Percentiles rank a stretch among this genome's conserved stretches.
These are phyloP conservation scores for Cercospora beticola DNA, from an alignment of 2,329 filamentous ascomycete species.

Conservation along the genomic window DNA sequence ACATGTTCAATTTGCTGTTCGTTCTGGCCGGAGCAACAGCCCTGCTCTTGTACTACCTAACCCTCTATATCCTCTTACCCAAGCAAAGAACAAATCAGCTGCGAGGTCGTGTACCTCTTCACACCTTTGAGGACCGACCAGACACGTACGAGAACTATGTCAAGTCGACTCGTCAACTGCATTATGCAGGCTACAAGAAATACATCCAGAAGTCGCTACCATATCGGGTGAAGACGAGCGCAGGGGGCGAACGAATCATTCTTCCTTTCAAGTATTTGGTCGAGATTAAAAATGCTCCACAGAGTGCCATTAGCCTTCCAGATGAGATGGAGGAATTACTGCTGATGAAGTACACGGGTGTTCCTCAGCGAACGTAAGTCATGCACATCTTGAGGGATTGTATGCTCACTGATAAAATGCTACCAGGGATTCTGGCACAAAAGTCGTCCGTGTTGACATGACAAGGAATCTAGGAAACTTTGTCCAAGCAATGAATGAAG, in stretches of 20 bases:
- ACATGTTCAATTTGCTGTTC: background rate
- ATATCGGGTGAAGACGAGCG: slow-evolving; percentile 15
- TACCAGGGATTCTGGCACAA: slow-evolving; percentile 17
- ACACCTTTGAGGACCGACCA: slow-evolving; percentile 14
- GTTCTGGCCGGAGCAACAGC: background rate
- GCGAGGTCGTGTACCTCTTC: background rate
- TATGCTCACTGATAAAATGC: background rate
- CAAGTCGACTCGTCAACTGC: slow-evolving; percentile 15
- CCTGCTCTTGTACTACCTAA: background rate
- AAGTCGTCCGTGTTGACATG: slow-evolving; percentile 17
- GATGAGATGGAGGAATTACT: slow-evolving; percentile 21
- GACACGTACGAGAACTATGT: slow-evolving; percentile 18
- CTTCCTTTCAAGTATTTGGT: slow-evolving; percentile 13
- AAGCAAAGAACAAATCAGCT: background rate
- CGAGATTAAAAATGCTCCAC: slow-evolving; percentile 21
- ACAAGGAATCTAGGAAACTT: slow-evolving; percentile 20
- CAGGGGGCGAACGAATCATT: slow-evolving; percentile 19
- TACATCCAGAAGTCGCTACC: slow-evolving; percentile 6
- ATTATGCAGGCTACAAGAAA: slow-evolving; percentile 16
- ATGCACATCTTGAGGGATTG: too few species aligned
- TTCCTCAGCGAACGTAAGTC: slow-evolving; percentile 13
- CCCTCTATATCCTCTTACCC: background rate
- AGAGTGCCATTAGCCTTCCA: slow-evolving; percentile 11
- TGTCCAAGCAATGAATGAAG: slow-evolving; percentile 16
- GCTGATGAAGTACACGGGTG: slow-evolving; percentile 19